Conservation (phyloP, 805 yeast species). For the Dipodascopsis tothii region DNA sequence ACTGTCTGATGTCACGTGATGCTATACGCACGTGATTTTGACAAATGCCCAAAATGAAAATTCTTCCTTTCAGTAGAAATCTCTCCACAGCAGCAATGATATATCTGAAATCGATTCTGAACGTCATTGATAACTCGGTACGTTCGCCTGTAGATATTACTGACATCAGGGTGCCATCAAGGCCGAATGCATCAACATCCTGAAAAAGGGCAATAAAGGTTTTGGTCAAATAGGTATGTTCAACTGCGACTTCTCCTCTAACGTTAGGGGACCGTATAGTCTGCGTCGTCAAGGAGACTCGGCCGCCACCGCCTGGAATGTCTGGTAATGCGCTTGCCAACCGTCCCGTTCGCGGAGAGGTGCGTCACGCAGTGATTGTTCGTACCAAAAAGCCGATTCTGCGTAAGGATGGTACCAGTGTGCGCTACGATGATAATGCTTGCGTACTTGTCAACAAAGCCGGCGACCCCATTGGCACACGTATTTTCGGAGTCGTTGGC, state of each 20-base stretch:
- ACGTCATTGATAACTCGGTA: conserved; percentile 84
- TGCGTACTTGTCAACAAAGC: conserved; percentile 89
- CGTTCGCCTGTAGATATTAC: conserved; percentile 8
- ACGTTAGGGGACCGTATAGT: conserved; percentile 79
- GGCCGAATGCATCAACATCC: conserved; percentile 92
- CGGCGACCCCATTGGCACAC: conserved; percentile 89
- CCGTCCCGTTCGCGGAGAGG: conserved; percentile 89
- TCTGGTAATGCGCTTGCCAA: conserved; percentile 65
- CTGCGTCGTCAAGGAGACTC: conserved; percentile 87
- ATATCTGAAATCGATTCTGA: conserved; percentile 76
- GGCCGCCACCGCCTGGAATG: conserved; percentile 61
- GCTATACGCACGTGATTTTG: too few relatives aligned
- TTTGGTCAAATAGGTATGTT: conserved; percentile 53
- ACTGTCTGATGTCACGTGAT: too few relatives aligned
- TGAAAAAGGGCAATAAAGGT: conserved; percentile 78
- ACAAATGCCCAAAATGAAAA: too few relatives aligned
- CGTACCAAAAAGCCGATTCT: conserved; percentile 75
- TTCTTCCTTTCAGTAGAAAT: too few relatives aligned
- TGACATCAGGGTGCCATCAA: conserved; percentile 66
- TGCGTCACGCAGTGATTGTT: conserved; percentile 89
- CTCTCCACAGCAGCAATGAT: conserved; percentile 55
- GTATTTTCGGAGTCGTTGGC: conserved; percentile 82
- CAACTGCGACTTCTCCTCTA: not conserved
- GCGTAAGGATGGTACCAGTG: conserved; percentile 79
- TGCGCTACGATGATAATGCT: conserved; percentile 92